These are phyloP conservation scores for Ganoderma meredithae DNA, from an alignment of 1,284 basidiomycete species.

Conservation along the genomic window DNA sequence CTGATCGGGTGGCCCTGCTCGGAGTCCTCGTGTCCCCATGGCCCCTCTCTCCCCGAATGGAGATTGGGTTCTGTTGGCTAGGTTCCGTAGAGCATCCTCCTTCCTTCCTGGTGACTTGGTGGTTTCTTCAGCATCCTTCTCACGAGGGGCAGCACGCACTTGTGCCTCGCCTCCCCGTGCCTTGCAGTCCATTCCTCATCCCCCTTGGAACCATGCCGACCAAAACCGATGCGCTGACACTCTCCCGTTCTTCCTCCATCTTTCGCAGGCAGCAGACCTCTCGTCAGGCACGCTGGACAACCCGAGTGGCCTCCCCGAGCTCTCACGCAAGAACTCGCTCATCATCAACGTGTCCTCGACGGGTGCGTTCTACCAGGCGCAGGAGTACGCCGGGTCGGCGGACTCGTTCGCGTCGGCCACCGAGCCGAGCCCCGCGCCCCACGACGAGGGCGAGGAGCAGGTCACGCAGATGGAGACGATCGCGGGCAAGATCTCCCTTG, in stretches of 20 bases:
- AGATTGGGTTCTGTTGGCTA: background rate
- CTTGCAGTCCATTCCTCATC: background rate
- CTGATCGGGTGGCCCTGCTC: background rate
- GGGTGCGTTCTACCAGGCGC: constrained; percentile 54
- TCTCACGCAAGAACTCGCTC: constrained; percentile 32
- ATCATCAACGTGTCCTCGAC: constrained; percentile 35
- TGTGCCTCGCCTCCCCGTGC: background rate
- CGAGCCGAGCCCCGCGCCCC: constrained; percentile 8
- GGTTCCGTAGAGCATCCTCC: background rate
- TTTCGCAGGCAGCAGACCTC: constrained; percentile 25
- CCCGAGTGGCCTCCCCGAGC: constrained; percentile 29
- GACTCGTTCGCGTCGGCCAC: constrained; percentile 56
- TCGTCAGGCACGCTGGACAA: constrained; percentile 19
- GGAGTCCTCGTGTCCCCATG: background rate
- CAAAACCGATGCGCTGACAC: constrained; percentile 6
- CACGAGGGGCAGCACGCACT: background rate
- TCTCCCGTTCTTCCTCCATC: background rate
- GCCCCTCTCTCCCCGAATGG: background rate
- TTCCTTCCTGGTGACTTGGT: background rate
- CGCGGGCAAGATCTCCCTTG: constrained; percentile 55
- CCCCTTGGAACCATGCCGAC: background rate
- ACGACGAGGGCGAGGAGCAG: constrained; percentile 49
- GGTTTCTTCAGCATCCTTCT: background rate
- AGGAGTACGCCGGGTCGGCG: constrained; percentile 55
- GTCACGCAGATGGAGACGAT: constrained; percentile 67